Base-by-base conservation (phyloP, 108 stramenopile species). In the Chaetoceros muelleri region DNA sequence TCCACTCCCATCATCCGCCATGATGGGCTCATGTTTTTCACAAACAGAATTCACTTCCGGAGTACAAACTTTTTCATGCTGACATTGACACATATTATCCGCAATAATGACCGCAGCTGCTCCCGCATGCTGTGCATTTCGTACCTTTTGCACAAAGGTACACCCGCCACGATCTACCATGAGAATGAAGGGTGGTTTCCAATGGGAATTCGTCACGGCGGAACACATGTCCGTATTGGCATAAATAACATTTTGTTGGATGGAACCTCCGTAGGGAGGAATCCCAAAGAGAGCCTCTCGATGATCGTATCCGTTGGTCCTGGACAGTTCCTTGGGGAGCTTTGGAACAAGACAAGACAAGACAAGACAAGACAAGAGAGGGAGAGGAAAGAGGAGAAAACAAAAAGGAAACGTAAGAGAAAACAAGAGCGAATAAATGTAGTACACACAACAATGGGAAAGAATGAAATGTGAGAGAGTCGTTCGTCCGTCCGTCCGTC, bases 1-100 rank as follows among this genome's bases (percentile, higher is more conserved):
- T 7, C 95, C 95, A 48, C 77, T 80, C 31, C 95, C 93, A 66
- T 96, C 95, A 64, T 96, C 95, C n/a, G 95, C 95, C 95, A 96
- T 95, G 70, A 94, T 90, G 30, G 95, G 95, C 69, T 95, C 94
- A 20, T 62, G 56, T 25, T 75, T 74, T 71, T 84, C 80, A 60
- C 86, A 88, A 24, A 62, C 71, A 26, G 58, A 52, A 20, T 65
- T 65, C 46, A 60, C 57, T 1, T 71, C 70, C 3, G 68, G 69
- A 44, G 65, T 55, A 30, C 72, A 72, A 34, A 44, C 23, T 20
- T 61, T 66, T 18, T 66, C 56, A 31, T 66, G 34, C 13, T 40
- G 5, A 13, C 34, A 40, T 51, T 51, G 59, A 66, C 90, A 92
- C 24, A 52, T 61, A 58, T 74, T 72, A 64, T 92, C 87, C 27